These are phyloP conservation scores for Dendrocalamus latiflorus DNA, from an alignment of 202 grass and related monocot genomes.

Conservation along the genomic window DNA sequence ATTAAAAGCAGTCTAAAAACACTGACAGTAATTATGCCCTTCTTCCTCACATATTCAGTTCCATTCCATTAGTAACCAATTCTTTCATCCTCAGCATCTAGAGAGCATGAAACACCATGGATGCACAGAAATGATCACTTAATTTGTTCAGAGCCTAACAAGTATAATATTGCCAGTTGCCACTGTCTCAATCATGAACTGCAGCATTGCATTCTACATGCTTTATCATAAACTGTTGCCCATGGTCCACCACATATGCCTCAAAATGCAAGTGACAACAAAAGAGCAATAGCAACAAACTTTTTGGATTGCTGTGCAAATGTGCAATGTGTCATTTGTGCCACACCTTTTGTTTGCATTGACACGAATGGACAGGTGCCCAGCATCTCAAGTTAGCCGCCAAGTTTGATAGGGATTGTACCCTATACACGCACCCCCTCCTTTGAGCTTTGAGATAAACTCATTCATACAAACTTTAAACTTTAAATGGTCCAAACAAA, in stretches of 20 bases:
- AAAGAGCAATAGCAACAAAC: conserved; percentile 3
- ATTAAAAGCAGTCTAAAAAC: background rate
- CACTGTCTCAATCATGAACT: conserved; percentile 19
- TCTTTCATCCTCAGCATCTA: background rate
- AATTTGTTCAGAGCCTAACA: background rate
- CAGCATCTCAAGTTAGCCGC: conserved; percentile 32
- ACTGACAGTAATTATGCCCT: background rate
- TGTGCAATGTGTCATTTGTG: background rate
- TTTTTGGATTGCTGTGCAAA: background rate
- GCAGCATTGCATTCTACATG: conserved; percentile 6
- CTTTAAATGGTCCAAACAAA: no score
- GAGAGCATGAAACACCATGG: background rate
- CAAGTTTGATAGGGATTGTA: conserved; percentile 36
- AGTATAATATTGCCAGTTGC: background rate
- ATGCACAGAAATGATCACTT: background rate
- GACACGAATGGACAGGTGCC: conserved; percentile 13
- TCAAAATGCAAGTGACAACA: background rate
- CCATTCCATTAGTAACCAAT: background rate
- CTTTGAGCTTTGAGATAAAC: background rate
- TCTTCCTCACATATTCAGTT: background rate
- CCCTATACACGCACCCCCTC: background rate
- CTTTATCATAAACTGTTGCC: conserved; percentile 1
- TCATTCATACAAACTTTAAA: background rate
- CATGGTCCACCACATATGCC: conserved; percentile 24
- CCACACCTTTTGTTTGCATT: conserved; percentile 24